phyloP scores from a whole-genome alignment of 2,329 filamentous ascomycete genomes.

The Arthrobotrys sphaeroides region DNA sequence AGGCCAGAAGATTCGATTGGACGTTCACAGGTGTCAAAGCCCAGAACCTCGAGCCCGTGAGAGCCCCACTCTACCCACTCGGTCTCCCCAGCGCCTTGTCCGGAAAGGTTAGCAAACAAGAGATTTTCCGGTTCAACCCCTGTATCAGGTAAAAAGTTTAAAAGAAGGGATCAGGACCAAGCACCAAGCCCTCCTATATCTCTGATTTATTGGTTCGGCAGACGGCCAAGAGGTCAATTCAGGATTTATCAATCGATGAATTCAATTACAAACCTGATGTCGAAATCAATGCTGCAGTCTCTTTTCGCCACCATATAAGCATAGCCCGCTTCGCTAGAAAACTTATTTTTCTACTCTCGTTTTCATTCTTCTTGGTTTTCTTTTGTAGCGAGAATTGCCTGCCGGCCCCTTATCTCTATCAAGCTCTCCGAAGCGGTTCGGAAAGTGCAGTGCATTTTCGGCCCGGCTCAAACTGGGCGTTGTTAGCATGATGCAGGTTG shows the following conservation, averaged over 20 bases:
- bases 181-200: not conserved
- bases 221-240: not conserved
- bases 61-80: not conserved
- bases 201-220: not conserved
- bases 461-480: not conserved
- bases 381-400: not conserved
- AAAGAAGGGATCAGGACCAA: conserved; percentile 1
- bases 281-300: not conserved
- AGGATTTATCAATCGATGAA: conserved; percentile 2
- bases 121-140: not conserved
- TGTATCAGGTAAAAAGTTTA: conserved; percentile 6
- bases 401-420: conserved; percentile 6
- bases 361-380: not conserved
- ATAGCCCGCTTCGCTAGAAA: too few relatives aligned
- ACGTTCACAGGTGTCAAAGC: not conserved
- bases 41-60: not conserved
- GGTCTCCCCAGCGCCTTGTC: not conserved
- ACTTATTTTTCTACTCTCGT: too few relatives aligned
- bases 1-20: not conserved
- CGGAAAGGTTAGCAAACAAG: not conserved
- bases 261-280: not conserved
- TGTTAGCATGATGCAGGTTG: not conserved
- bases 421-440: conserved; percentile 46
- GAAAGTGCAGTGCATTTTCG: conserved; percentile 31
- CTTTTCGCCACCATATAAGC: too few relatives aligned